A percentile compares a stretch with the other conserved stretches of the same genome.
phyloP scores from a whole-genome alignment of 2,329 filamentous ascomycete species.

The Aspergillus sp. region DNA sequence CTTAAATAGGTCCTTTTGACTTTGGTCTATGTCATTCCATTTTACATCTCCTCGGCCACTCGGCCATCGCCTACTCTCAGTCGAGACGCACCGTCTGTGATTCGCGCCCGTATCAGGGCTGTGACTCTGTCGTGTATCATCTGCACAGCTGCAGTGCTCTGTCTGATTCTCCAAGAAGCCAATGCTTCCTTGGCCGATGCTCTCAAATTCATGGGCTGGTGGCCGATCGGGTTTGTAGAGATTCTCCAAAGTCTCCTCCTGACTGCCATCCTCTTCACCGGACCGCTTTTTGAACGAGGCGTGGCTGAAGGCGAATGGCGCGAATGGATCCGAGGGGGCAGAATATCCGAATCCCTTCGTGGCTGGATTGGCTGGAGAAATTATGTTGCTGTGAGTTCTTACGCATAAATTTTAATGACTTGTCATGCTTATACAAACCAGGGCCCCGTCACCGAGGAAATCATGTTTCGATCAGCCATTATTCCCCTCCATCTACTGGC shows the following conservation, averaged over 20 bases:
- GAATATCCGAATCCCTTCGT: slow-evolving; percentile 56
- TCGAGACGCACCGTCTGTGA: slow-evolving; percentile 83
- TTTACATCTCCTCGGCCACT: slow-evolving; percentile 77
- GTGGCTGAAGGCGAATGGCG: slow-evolving; percentile 68
- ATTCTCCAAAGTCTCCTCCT: slow-evolving; percentile 61
- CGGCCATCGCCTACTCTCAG: slow-evolving; percentile 74
- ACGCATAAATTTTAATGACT: slow-evolving; percentile 1
- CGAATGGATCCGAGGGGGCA: slow-evolving; percentile 55
- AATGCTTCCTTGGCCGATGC: slow-evolving; percentile 49
- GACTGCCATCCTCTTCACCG: slow-evolving; percentile 74
- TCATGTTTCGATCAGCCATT: slow-evolving; percentile 85
- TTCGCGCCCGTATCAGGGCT: slow-evolving; percentile 76
- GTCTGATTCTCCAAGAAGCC: slow-evolving; percentile 57
- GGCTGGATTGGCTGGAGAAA: slow-evolving; percentile 86
- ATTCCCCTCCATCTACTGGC: slow-evolving; percentile 77
- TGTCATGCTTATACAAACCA: slow-evolving; percentile 25
- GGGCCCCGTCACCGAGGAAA: slow-evolving; percentile 87
- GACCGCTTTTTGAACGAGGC: slow-evolving; percentile 75
- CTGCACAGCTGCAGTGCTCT: slow-evolving; percentile 63
- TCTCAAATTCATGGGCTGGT: slow-evolving; percentile 71
- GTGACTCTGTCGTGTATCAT: slow-evolving; percentile 71
- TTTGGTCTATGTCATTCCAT: slow-evolving; percentile 82
- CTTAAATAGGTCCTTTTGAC: slow-evolving; percentile 66
- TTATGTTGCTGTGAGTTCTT: slow-evolving; percentile 66
- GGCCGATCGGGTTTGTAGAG: slow-evolving; percentile 67